Base-by-base conservation (phyloP, 805 yeast genomes). In the Starmerella bacillaris region DNA sequence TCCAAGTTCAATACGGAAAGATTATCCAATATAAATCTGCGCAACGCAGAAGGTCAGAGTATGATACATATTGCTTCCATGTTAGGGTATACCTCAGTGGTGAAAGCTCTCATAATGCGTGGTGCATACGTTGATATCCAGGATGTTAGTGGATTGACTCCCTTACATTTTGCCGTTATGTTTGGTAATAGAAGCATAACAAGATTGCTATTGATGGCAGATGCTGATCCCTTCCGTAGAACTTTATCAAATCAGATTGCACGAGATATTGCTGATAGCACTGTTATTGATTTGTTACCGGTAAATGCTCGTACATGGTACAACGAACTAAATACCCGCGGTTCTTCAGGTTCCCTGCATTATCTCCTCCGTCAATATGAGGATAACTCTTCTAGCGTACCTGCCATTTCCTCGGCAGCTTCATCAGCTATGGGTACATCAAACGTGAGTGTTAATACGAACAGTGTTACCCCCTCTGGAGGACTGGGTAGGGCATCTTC, bases 21-120 rank as follows among this genome's bases (percentile, higher is more conserved):
- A 16, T 43, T 45, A 14, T 79, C 86, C 16, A 79, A 82, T 50
- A 70, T 89, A 72, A 82, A 80, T 19, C 63, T 83, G 44, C 72
- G 83, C 47, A 89, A 84, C 39, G 43, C 57, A 20, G 79, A 79
- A 50, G 93, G 94, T 12, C 94, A 89, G 53, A 74, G 92, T 0
- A 63, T 89, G 63, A 59, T 89, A 34, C 98, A 89, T 56, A 63
- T 89, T 41, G 83, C 96, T 1, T 67, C 83, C 8, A 53, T 78
- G 39, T 72, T 75, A 50, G 86, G 86, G 16, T 78, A 79, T 48
- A 54, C 59, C 28, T 63, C 66, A 22, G 62, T 89, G 36, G 68
- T 71, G 14, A 58, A 67, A 18, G 73, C 73, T 19, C 63, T 89
- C 48, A 59, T 84, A 3, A 71, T 65, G 33, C 70, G 58, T 27